Conservation (phyloP, 768 basidiomycete genomes). For the Fistulinella prunicolor region DNA sequence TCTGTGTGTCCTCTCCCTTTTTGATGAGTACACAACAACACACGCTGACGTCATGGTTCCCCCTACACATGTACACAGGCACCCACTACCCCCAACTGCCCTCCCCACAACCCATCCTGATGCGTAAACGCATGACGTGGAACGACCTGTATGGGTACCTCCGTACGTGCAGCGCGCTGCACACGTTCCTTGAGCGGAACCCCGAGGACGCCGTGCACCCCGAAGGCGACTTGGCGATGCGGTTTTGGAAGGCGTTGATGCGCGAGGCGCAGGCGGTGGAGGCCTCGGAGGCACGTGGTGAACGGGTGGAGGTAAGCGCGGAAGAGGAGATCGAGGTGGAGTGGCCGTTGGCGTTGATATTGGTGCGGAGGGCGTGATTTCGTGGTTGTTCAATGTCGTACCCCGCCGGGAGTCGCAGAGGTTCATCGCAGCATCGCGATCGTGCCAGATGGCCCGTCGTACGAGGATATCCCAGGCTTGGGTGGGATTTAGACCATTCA, state of each 20-base stretch:
- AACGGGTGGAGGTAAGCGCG: conserved; percentile 8
- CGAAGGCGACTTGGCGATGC: conserved; percentile 62
- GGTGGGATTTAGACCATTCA: too few species aligned
- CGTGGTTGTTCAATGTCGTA: too few species aligned
- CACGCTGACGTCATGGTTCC: neutral
- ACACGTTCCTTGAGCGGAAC: conserved; percentile 61
- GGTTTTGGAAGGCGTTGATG: conserved; percentile 58
- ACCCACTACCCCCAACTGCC: conserved; percentile 39
- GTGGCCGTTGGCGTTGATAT: conserved; percentile 41
- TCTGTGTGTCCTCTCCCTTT: neutral
- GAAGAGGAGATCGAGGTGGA: conserved; percentile 38
- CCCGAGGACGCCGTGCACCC: conserved; percentile 49
- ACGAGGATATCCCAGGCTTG: too few species aligned
- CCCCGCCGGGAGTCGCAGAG: too few species aligned
- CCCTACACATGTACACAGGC: conserved; percentile 24
- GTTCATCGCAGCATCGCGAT: too few species aligned
- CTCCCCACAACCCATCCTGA: conserved; percentile 41
- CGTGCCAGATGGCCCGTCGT: too few species aligned
- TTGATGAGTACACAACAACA: neutral
- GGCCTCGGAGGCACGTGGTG: too few species aligned
- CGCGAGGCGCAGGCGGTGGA: conserved; percentile 29
- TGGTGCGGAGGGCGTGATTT: conserved; percentile 45
- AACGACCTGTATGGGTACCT: conserved; percentile 63
- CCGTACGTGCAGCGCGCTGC: conserved; percentile 66
- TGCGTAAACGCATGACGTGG: conserved; percentile 65